Evolutionary conservation across 2,329 filamentous ascomycete genomes (phyloP).

Genomic region (Fusarium begoniae): DNA sequence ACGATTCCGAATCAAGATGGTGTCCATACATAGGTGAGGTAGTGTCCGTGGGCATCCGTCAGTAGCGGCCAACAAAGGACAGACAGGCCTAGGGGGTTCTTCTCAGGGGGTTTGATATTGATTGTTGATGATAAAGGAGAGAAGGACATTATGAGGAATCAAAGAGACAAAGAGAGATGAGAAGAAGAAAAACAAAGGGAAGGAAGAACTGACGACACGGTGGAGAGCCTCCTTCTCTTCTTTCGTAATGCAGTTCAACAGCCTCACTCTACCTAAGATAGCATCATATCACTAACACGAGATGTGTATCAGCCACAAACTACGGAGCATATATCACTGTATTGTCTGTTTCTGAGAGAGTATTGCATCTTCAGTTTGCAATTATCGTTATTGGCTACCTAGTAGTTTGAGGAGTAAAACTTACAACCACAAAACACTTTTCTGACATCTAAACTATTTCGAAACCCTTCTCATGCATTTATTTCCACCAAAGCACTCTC

Average conservation of each 20-base stretch:
- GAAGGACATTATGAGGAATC: not conserved
- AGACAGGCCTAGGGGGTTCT: not conserved
- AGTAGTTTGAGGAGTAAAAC: not conserved
- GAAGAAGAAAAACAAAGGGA: not conserved
- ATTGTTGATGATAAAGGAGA: not conserved
- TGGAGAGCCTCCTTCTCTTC: slow-evolving; percentile 22
- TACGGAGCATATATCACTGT: not conserved
- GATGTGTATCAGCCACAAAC: not conserved
- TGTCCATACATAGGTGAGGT: not conserved
- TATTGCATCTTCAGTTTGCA: not conserved
- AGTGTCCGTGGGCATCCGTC: not conserved
- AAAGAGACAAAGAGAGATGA: not conserved
- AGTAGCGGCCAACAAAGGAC: not conserved
- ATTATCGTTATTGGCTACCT: not conserved
- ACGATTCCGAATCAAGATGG: slow-evolving; percentile 21
- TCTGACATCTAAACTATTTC: not conserved
- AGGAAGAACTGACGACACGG: slow-evolving; percentile 13
- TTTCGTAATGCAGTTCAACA: not conserved
- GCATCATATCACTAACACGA: not conserved
- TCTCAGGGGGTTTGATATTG: not conserved
- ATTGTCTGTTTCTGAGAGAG: not conserved
- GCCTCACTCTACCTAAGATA: not conserved
- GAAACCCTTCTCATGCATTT: not conserved
- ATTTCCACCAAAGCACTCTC: not conserved
- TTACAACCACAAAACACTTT: not conserved